A percentile compares a stretch with the other conserved stretches of the same genome.
phyloP scores from a whole-genome alignment of 1,139 yeast species.

The Candida albicans region DNA sequence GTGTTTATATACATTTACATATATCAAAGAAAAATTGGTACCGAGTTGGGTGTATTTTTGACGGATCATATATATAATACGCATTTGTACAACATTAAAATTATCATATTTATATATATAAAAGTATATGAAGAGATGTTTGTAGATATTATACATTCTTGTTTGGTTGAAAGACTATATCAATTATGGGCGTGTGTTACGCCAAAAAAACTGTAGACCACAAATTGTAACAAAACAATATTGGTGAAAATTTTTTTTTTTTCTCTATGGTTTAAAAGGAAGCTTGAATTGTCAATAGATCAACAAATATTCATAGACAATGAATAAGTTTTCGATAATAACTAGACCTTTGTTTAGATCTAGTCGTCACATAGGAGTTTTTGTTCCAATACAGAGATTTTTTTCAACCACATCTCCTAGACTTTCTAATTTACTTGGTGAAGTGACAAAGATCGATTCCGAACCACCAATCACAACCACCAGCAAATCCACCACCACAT shows the following conservation, averaged over 20 bases:
- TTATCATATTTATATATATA: neutral
- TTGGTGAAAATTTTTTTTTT: constrained; percentile 3
- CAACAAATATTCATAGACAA: neutral
- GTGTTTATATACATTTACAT: too few relatives aligned
- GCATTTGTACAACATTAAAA: neutral
- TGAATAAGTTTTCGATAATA: constrained; percentile 12
- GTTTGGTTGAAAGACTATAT: neutral
- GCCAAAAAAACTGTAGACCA: neutral
- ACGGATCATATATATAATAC: too few relatives aligned
- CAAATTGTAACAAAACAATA: neutral
- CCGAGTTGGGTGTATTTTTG: too few relatives aligned
- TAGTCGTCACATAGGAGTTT: neutral
- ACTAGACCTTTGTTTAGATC: constrained; percentile 9
- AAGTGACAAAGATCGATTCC: constrained; percentile 6
- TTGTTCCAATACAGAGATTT: constrained; percentile 1
- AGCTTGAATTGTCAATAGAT: too few relatives aligned
- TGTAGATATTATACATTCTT: neutral
- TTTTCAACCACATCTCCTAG: constrained; percentile 4
- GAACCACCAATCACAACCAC: constrained; percentile 1
- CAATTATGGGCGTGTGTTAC: neutral
- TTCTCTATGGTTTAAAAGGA: neutral
- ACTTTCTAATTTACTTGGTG: constrained; percentile 10
- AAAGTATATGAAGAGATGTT: neutral
- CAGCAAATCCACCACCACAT: constrained; percentile 4
- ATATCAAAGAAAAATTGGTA: too few relatives aligned